Evolutionary conservation across 2,329 filamentous ascomycete genomes (phyloP), one percentile per base, ranked within the genome.

Genomic region (Simplicillium aogashimaense): DNA sequence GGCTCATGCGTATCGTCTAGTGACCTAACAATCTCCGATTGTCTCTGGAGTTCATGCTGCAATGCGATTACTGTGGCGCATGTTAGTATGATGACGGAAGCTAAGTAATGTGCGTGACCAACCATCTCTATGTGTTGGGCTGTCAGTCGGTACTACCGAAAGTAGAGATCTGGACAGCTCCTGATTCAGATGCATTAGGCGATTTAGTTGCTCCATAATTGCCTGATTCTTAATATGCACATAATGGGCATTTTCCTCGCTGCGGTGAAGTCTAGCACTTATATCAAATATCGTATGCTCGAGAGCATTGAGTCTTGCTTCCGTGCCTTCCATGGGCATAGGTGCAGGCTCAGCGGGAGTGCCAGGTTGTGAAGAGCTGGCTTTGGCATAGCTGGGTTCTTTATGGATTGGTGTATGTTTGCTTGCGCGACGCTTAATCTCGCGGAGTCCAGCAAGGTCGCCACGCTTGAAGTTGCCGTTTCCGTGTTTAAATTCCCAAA

Each of bases 401-500:
- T 90, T 79, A 57, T 97, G 88, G 17, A 95, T 94, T 41, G 97
- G 72, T 17, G 90, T 83, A 64, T 97, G 92, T 45, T 92, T 76
- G 29, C 90, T 97, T 14, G 92, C 90, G 45, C 92, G 78, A 45
- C 92, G 83, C 63, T 95, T 95, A 63, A 98, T 98, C 57, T 98
- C 92, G 34, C 92, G 78, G 45, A 98, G 66, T 7, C 90, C 88
- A 38, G 90, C 81, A 17, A 98, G 69, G 59, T 98, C 90, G 30
- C 92, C 92, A 48, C 89, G 81, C 63, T 94, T 97, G 68, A 98
- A 98, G 59, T 85, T 97, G 39, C 90, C 90, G 54, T 90, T 94
- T 39, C 92, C 92, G 56, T 98, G 92, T 62, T 95, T 97, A 63
- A 98, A 98, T 58, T 98, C 92, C 92, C 92, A 98, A 25, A 98